Evolutionary conservation across 2,329 filamentous ascomycete species (phyloP), one percentile per base, ranked within the genome.

Genomic region (Botrytis byssoidea): DNA sequence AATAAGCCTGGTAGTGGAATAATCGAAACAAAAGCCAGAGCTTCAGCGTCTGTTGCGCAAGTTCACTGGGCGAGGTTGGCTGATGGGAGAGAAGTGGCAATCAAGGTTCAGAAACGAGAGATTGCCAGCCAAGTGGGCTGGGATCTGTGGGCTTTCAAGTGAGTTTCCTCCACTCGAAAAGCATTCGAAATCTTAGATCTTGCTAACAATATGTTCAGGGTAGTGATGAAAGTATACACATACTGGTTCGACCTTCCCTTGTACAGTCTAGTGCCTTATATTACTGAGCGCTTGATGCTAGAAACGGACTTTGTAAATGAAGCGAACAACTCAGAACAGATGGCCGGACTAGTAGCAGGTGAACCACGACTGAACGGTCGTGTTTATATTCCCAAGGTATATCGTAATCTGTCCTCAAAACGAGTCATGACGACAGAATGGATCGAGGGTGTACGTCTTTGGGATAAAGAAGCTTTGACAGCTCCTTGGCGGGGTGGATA

Each of bases 231-330:
- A 82, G 88, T 94, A 42, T 98, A 97, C 81, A 93, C 93, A 1
- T 92, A 88, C 82, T 93, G 91, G 87, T 98, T 98, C 80, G 93
- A 97, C 79, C 88, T 99, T n/a, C 96, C 96, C 2, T 88, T 98
- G 40, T 97, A 97, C 82, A 93, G 89, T 70, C 85, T 98, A 22
- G 93, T 98, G 1, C 96, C 95, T 0, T 98, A 96, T 82, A 95
- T 98, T 79, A 93, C 91, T 61, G 95, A 98, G 82, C 90, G 96
- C n/a, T 85, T 99, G 25, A 89, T 92, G 84, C 88, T 98, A 4
- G 96, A 99, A 83, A 98, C 95, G 37, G 95, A 99, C 81, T 99
- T 99, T 79, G 85, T 92, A 77, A 95, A 96, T 79, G 96, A 99
- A 84, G 95, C 95, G 8, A 86, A 90, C 78, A 99, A 99, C 81